Percentiles rank a stretch among this genome's conserved stretches.
Evolutionary conservation across 2,329 filamentous ascomycete genomes (phyloP).

Genomic region (Tolypocladium pustulatum): DNA sequence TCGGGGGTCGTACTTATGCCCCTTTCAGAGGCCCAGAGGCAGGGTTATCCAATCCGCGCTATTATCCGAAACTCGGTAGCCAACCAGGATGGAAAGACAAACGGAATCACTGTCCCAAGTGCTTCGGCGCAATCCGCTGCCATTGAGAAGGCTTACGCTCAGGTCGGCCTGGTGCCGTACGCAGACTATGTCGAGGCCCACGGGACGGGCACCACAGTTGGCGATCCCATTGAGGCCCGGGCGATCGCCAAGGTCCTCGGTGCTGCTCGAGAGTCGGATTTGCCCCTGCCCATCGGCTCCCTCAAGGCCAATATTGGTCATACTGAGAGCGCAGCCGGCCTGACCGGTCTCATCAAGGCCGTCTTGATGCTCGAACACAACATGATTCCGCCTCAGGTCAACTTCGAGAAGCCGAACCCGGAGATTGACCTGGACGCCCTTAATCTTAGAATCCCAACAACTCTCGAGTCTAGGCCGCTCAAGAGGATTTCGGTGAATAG

Average conservation of each 20-base stretch:
- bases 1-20: slow-evolving; percentile 31
- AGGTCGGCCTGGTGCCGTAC: slow-evolving; percentile 18
- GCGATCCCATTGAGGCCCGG: slow-evolving; percentile 33
- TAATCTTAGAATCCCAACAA: background rate
- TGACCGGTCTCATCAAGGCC: slow-evolving; percentile 16
- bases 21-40: slow-evolving; percentile 27
- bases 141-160: slow-evolving; percentile 21
- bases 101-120: slow-evolving; percentile 28
- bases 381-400: slow-evolving; percentile 19
- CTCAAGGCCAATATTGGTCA: slow-evolving; percentile 26
- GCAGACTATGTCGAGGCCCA: slow-evolving; percentile 31
- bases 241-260: slow-evolving; percentile 28
- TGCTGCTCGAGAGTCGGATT: slow-evolving; percentile 18
- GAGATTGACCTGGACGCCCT: slow-evolving; percentile 8
- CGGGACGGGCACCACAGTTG: slow-evolving; percentile 35
- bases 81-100: slow-evolving; percentile 30
- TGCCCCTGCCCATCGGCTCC: slow-evolving; percentile 27
- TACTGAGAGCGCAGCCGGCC: slow-evolving; percentile 15
- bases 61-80: slow-evolving; percentile 26
- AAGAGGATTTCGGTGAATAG: slow-evolving; percentile 5
- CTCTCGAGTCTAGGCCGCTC: background rate
- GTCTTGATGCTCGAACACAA: slow-evolving; percentile 18
- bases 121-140: slow-evolving; percentile 22
- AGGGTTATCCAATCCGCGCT: slow-evolving; percentile 23
- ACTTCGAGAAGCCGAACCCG: slow-evolving; percentile 18